Evolutionary conservation across 495 filamentous ascomycete species (phyloP), one percentile per base, ranked within the genome.

Genomic region (Penicillium antarcticum): DNA sequence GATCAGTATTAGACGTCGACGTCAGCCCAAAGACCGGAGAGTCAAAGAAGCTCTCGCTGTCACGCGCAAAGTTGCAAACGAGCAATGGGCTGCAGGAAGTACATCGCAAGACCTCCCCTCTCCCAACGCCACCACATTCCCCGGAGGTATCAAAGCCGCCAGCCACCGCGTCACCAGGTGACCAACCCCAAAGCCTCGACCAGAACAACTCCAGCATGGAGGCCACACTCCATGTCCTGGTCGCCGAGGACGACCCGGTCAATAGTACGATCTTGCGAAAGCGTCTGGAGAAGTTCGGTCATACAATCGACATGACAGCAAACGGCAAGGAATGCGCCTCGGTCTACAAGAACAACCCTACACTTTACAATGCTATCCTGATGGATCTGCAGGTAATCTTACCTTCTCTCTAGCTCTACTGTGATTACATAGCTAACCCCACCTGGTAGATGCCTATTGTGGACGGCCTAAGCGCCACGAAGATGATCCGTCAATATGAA

Each of bases 161-260:
- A 16, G 13, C 6, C 23, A 41, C 24, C 5, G 17, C 11, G 19
- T 13, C 31, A 17, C 35, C 14, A 24, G 14, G 34, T 5, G 11
- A 41, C 21, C 11, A 45, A 6, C 5, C 42, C 26, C 32, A 29
- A 33, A 5, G 10, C 11, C 37, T 10, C 5, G n/a, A 16, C 4
- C 32, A 11, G 17, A 18, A 17, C n/a, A 18, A 8, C 19, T n/a
- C 43, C 8, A 11, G 32, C 1, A 49, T 34, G 45, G 44, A 14
- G 29, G 50, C 52, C 23, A 58, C 73, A 42, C 71, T 91, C 26
- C 78, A 75, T 14, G 79, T 92, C 6, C 74, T 95, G 18, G 80
- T 95, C 23, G 91, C 91, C 1, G 91, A 96, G 58, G 91, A 96
- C 57, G 91, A 96, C 56, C 90, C 91, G 0, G 81, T 95, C 53